These are phyloP conservation scores for Xylaria castorea DNA, from an alignment of 495 filamentous ascomycete species.

Conservation along the genomic window DNA sequence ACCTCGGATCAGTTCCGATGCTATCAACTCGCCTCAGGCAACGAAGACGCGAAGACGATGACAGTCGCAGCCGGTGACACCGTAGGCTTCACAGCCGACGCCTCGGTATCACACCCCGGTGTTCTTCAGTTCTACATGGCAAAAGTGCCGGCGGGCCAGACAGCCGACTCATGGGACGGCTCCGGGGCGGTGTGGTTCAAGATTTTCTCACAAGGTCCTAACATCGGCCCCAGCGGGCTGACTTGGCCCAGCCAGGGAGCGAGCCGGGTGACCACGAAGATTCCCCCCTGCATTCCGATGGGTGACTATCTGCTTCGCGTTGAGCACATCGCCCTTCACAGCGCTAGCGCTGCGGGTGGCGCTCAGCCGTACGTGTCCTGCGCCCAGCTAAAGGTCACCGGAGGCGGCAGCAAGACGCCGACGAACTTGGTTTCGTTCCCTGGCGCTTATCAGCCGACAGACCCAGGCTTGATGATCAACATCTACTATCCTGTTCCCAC, in stretches of 20 bases:
- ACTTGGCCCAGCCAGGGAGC: constrained; percentile 48
- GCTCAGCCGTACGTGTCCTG: constrained; percentile 58
- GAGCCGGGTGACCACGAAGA: constrained; percentile 49
- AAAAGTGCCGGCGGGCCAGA: constrained; percentile 50
- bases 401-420: constrained; percentile 42
- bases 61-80: constrained; percentile 50
- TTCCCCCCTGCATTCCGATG: constrained; percentile 54
- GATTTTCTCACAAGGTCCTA: constrained; percentile 51
- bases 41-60: constrained; percentile 45
- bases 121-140: constrained; percentile 52
- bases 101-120: constrained; percentile 51
- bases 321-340: constrained; percentile 64
- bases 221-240: constrained; percentile 41
- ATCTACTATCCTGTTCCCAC: constrained; percentile 49
- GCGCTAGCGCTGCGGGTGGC: constrained; percentile 48
- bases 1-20: constrained; percentile 54
- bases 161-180: constrained; percentile 54
- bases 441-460: constrained; percentile 43
- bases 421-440: constrained; percentile 42
- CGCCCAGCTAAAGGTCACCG: constrained; percentile 44
- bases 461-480: constrained; percentile 46
- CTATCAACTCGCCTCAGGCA: constrained; percentile 44
- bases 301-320: constrained; percentile 66
- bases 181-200: constrained; percentile 56
- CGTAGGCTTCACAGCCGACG: constrained; percentile 50